phyloP scores from a whole-genome alignment of 257 asterid genomes.

The Solanum medicagineum region DNA sequence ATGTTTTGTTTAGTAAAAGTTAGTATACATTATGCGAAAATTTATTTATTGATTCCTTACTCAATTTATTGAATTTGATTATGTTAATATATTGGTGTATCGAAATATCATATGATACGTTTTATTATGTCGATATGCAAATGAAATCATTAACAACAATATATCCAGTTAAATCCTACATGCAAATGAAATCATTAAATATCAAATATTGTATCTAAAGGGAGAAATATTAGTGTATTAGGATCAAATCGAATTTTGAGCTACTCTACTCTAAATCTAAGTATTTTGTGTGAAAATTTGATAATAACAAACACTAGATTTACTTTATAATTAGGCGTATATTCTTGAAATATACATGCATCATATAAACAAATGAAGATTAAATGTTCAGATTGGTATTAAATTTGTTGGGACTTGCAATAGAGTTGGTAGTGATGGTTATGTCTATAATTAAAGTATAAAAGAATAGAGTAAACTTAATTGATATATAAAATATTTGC shows the following conservation, averaged over 20 bases:
- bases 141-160: no score
- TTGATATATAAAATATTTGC: background rate
- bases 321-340: background rate
- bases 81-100: background rate
- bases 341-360: background rate
- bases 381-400: background rate
- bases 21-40: background rate
- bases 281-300: background rate
- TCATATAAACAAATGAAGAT: background rate
- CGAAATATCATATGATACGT: background rate
- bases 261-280: background rate
- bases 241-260: background rate
- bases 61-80: background rate
- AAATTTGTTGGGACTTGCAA: background rate
- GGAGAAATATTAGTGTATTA: background rate
- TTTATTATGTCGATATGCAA: background rate
- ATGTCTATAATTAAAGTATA: background rate
- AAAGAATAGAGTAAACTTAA: background rate
- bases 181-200: background rate
- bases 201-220: background rate
- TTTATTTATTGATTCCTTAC: background rate
- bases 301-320: background rate
- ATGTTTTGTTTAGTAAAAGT: background rate
- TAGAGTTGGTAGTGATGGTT: background rate
- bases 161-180: no score